Conservation (phyloP, 1,284 basidiomycete species). For the Thecaphora frezii region DNA sequence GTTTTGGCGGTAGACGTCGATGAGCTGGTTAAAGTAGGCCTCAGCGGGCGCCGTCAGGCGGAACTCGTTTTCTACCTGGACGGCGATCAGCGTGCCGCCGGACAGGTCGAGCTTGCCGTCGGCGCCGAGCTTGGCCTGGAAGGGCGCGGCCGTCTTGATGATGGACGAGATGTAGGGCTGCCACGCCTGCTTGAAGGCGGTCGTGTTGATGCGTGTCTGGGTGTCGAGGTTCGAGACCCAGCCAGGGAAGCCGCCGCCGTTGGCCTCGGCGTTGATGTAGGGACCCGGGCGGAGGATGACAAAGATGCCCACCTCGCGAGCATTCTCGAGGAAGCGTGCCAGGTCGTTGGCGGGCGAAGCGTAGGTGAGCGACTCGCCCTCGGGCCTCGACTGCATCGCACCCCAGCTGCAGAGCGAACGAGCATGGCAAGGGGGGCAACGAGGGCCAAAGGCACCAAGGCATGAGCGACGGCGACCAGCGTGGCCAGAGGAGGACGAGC, state of each 20-base stretch:
- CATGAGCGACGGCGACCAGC: too few relatives aligned
- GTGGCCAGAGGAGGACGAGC: slow-evolving; percentile 63
- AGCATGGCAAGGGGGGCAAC: not conserved
- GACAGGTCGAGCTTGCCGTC: slow-evolving; percentile 4
- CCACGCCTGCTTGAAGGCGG: slow-evolving; percentile 72
- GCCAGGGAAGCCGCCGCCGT: slow-evolving; percentile 72
- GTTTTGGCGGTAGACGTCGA: slow-evolving; percentile 19
- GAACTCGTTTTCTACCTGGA: slow-evolving; percentile 58
- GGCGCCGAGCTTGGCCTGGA: slow-evolving; percentile 66
- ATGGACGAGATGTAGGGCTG: slow-evolving; percentile 70
- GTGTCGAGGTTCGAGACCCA: slow-evolving; percentile 73
- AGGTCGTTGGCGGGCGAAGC: slow-evolving; percentile 67
- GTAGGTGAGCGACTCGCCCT: not conserved
- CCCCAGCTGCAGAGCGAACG: not conserved
- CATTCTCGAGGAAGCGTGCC: slow-evolving; percentile 66
- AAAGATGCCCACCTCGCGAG: slow-evolving; percentile 68
- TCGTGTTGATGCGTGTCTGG: slow-evolving; percentile 68
- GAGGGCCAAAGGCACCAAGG: too few relatives aligned
- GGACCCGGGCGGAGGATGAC: slow-evolving; percentile 68
- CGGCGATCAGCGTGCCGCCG: slow-evolving; percentile 38
- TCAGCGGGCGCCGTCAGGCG: slow-evolving; percentile 41
- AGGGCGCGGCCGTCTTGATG: slow-evolving; percentile 66
- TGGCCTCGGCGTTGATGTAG: slow-evolving; percentile 74
- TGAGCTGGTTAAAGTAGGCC: slow-evolving; percentile 27
- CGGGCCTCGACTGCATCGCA: not conserved